A percentile compares a stretch with the other conserved stretches of the same genome.
These are phyloP conservation scores for Paradendryphiella salina DNA, from an alignment of 2,329 filamentous ascomycete species.

Conservation along the genomic window DNA sequence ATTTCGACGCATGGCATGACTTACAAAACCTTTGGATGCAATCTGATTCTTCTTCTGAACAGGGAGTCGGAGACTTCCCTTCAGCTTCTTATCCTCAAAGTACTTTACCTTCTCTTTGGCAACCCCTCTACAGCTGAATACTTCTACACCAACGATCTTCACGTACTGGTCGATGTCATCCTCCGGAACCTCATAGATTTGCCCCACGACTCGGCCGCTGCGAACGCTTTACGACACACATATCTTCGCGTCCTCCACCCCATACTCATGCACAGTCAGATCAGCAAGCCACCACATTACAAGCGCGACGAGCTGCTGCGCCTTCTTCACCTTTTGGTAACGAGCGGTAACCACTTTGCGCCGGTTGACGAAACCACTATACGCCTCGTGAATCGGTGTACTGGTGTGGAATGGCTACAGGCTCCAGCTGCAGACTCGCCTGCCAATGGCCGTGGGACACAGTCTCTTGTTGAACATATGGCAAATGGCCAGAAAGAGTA, in stretches of 20 bases:
- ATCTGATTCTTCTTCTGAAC: slow-evolving; percentile 92
- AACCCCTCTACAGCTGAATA: slow-evolving; percentile 92
- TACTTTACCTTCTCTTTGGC: slow-evolving; percentile 93
- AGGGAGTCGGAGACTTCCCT: slow-evolving; percentile 90
- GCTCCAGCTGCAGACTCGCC: slow-evolving; percentile 24
- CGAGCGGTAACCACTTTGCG: slow-evolving; percentile 73
- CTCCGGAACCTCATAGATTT: slow-evolving; percentile 96
- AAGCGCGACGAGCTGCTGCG: slow-evolving; percentile 83
- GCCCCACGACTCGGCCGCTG: slow-evolving; percentile 69
- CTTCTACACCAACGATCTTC: slow-evolving; percentile 96
- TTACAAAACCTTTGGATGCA: slow-evolving; percentile 96
- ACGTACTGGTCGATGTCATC: slow-evolving; percentile 92
- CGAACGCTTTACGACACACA: slow-evolving; percentile 74
- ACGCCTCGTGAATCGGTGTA: slow-evolving; percentile 74
- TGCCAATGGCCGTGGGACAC: slow-evolving; percentile 24
- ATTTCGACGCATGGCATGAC: slow-evolving; percentile 76
- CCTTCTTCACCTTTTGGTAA: slow-evolving; percentile 69
- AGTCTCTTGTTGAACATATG: slow-evolving; percentile 30
- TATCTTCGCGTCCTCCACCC: slow-evolving; percentile 93
- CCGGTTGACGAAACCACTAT: slow-evolving; percentile 79
- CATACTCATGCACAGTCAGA: slow-evolving; percentile 86
- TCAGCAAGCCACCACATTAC: slow-evolving; percentile 84
- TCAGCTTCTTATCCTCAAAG: slow-evolving; percentile 93
- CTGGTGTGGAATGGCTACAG: slow-evolving; percentile 69
- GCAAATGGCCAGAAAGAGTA: slow-evolving; percentile 44